These are phyloP conservation scores for Leccinum subspadiceum DNA, from an alignment of 1,284 basidiomycete species.

Conservation along the genomic window DNA sequence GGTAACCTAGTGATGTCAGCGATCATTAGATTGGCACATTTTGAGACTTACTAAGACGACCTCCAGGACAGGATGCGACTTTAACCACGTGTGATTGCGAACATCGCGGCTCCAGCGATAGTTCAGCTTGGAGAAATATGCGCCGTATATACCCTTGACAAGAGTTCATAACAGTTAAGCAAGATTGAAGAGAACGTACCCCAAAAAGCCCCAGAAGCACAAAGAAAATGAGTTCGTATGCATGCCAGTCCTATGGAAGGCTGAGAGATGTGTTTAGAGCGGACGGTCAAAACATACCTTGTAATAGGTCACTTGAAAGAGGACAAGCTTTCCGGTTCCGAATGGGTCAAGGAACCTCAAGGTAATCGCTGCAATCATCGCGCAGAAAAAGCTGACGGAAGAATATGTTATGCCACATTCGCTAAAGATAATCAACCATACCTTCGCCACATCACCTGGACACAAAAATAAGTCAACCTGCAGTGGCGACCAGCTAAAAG, in stretches of 20 bases:
- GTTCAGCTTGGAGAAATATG: conserved; percentile 91
- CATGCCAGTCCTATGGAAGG: conserved; percentile 78
- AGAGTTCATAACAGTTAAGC: conserved; percentile 7
- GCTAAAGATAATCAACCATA: conserved; percentile 29
- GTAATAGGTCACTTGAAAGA: conserved; percentile 90
- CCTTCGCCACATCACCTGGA: conserved; percentile 85
- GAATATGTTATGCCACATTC: conserved; percentile 2
- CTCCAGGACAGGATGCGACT: conserved; percentile 79
- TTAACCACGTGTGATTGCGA: conserved; percentile 80
- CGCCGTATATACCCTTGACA: conserved; percentile 85
- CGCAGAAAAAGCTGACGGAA: conserved; percentile 82
- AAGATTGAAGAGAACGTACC: conserved; percentile 36
- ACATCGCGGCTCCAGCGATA: conserved; percentile 84
- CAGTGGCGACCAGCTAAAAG: background rate
- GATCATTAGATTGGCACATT: background rate
- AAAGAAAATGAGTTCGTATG: conserved; percentile 82
- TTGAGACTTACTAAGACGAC: conserved; percentile 68
- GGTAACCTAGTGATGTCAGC: conserved; percentile 57
- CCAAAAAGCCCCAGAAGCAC: conserved; percentile 85
- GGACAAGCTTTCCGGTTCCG: conserved; percentile 78
- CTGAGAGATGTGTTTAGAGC: conserved; percentile 1
- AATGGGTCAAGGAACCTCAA: conserved; percentile 92
- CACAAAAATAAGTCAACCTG: background rate
- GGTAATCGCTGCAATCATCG: conserved; percentile 90
- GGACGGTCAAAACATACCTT: conserved; percentile 43